Conservation (phyloP, 2,329 filamentous ascomycete genomes). For the Fusarium verrucosum region DNA sequence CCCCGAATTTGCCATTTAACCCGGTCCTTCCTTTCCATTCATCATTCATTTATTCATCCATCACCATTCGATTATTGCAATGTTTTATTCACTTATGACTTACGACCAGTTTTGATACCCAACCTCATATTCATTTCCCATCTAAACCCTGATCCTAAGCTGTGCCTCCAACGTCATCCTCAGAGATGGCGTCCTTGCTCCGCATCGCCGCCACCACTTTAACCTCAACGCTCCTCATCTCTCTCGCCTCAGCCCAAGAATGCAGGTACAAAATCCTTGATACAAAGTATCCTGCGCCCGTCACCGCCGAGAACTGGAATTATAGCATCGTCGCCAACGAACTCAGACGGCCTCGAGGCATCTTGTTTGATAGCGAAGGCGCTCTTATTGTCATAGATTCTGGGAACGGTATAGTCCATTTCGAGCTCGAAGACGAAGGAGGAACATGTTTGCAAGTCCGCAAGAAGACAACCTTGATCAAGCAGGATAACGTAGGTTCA, state of each 20-base stretch:
- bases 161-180: conserved; percentile 4
- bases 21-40: background rate
- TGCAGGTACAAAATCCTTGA: conserved; percentile 43
- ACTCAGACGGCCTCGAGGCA: conserved; percentile 54
- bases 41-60: too few relatives aligned
- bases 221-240: conserved; percentile 6
- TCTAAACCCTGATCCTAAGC: background rate
- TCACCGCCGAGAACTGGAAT: conserved; percentile 55
- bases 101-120: conserved; percentile 1
- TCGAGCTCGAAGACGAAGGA: conserved; percentile 54
- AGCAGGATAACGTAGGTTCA: conserved; percentile 48
- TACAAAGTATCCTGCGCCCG: conserved; percentile 50
- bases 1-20: background rate
- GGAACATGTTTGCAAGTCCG: conserved; percentile 54
- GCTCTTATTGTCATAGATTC: conserved; percentile 58
- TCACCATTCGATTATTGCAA: background rate
- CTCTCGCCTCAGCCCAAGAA: conserved; percentile 13
- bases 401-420: conserved; percentile 53
- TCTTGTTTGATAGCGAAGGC: conserved; percentile 58
- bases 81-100: background rate
- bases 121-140: background rate
- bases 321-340: conserved; percentile 55
- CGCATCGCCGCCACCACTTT: conserved; percentile 16
- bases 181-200: conserved; percentile 22
- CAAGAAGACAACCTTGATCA: conserved; percentile 50